These are phyloP conservation scores for Sparassis latifolia DNA, from an alignment of 1,284 basidiomycete genomes.

Conservation along the genomic window DNA sequence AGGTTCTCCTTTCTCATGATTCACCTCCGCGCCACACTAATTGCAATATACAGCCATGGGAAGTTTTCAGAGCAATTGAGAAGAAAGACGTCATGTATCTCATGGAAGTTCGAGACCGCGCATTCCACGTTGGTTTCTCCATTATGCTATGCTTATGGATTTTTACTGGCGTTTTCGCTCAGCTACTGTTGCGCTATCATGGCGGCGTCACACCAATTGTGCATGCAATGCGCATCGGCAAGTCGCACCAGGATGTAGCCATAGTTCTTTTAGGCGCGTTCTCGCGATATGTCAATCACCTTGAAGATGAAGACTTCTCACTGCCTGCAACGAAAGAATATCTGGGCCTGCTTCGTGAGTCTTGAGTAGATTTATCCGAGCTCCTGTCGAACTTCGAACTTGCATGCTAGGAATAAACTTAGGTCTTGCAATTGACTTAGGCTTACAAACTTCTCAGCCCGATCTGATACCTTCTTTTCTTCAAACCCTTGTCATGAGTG, in stretches of 20 bases:
- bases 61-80: constrained; percentile 71
- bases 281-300: constrained; percentile 73
- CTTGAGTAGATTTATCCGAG: background rate
- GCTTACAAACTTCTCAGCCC: constrained; percentile 67
- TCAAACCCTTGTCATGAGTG: constrained; percentile 81
- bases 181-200: constrained; percentile 68
- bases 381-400: constrained; percentile 1
- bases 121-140: constrained; percentile 55
- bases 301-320: constrained; percentile 64
- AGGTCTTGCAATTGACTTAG: constrained; percentile 78
- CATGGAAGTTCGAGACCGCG: constrained; percentile 73
- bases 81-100: constrained; percentile 66
- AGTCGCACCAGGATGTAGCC: constrained; percentile 66
- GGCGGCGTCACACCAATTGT: constrained; percentile 73
- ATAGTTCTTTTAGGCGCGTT: constrained; percentile 75
- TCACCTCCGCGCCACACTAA: too few species aligned
- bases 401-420: constrained; percentile 57
- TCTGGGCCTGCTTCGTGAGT: constrained; percentile 68
- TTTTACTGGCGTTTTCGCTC: background rate
- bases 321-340: constrained; percentile 57
- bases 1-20: constrained; percentile 31
- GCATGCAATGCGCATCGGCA: constrained; percentile 75
- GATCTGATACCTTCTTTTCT: constrained; percentile 78
- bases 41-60: constrained; percentile 48
- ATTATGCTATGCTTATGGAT: background rate